These are phyloP conservation scores for Trichoderma sp. DNA, from an alignment of 2,329 filamentous ascomycete genomes.

Conservation along the genomic window DNA sequence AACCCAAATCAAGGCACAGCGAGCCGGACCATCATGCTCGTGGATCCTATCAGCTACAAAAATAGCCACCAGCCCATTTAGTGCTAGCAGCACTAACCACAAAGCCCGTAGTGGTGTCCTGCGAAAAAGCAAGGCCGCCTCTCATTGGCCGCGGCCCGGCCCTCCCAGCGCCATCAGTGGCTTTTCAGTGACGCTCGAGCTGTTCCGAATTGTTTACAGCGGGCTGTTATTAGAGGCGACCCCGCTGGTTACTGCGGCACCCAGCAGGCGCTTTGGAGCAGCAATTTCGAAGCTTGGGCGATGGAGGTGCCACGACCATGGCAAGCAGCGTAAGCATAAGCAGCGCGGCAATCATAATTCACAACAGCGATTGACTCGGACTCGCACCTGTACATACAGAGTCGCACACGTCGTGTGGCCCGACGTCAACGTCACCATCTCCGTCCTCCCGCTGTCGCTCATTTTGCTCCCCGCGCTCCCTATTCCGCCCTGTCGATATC, in stretches of 20 bases:
- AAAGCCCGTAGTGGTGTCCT: background rate
- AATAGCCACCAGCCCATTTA: background rate
- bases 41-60: slow-evolving; percentile 14
- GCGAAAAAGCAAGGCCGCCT: background rate
- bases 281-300: background rate
- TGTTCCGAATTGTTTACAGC: slow-evolving; percentile 17
- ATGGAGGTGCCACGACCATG: slow-evolving; percentile 1
- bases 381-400: background rate
- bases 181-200: slow-evolving; percentile 20
- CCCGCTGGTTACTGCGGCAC: slow-evolving; percentile 36
- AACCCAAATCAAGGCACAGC: background rate
- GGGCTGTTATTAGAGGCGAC: slow-evolving; percentile 11
- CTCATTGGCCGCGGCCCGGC: slow-evolving; percentile 20
- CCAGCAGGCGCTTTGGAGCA: slow-evolving; percentile 26
- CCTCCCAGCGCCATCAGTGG: slow-evolving; percentile 5
- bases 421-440: slow-evolving; percentile 4
- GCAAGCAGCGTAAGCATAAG: background rate
- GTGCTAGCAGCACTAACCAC: background rate
- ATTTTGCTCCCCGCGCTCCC: background rate
- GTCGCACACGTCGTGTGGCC: background rate
- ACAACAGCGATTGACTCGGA: background rate
- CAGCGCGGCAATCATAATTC: background rate
- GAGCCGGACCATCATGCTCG: background rate
- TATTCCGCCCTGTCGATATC: background rate
- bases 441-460: slow-evolving; percentile 8